Percentiles rank a stretch among this genome's conserved stretches.
phyloP scores from a whole-genome alignment of 495 filamentous ascomycete species.

The Cercophora samala region DNA sequence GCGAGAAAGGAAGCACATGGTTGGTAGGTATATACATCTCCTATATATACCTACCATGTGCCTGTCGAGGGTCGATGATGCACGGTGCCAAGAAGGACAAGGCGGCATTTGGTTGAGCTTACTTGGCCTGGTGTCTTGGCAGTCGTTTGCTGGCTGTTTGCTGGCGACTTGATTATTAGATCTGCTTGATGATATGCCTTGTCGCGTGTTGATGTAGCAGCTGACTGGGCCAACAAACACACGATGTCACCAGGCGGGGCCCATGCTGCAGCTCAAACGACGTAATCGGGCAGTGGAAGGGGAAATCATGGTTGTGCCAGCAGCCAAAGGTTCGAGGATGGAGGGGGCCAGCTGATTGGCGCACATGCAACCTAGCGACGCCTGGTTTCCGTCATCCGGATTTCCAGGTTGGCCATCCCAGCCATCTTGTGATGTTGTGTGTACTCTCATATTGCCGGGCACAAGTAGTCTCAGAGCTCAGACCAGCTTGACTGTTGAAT shows the following conservation, averaged over 20 bases:
- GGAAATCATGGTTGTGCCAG: neutral
- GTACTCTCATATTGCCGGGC: too few species aligned
- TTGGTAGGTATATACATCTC: too few species aligned
- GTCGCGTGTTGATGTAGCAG: neutral
- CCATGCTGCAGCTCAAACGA: neutral
- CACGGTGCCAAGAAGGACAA: neutral
- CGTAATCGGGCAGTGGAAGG: neutral
- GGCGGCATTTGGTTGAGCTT: neutral
- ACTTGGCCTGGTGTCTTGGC: neutral
- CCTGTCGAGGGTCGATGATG: neutral
- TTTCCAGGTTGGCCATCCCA: too few species aligned
- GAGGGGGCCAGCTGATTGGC: neutral
- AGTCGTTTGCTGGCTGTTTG: neutral
- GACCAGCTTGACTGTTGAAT: too few species aligned
- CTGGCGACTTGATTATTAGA: neutral
- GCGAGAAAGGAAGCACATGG: neutral
- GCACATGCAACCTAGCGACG: neutral
- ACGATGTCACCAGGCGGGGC: neutral
- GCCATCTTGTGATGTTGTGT: neutral
- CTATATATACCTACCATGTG: neutral
- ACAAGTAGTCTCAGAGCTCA: too few species aligned
- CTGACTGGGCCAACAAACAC: neutral
- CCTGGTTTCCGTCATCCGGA: neutral
- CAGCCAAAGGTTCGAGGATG: too few species aligned
- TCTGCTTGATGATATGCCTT: neutral